These are phyloP conservation scores for Clavulina sp. DNA, from an alignment of 768 basidiomycete species.

Conservation along the genomic window DNA sequence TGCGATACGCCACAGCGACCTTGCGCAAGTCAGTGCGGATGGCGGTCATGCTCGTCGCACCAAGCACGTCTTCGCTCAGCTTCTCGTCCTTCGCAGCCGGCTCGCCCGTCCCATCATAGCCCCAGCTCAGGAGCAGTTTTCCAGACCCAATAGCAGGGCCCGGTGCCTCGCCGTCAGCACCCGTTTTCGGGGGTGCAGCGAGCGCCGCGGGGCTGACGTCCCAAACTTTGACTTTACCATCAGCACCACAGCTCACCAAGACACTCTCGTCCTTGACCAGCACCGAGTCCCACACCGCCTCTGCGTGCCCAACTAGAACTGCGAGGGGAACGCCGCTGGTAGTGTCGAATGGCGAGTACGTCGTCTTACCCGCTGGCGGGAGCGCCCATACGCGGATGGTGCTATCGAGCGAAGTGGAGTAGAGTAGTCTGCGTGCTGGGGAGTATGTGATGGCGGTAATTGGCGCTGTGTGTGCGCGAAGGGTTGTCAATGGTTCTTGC, in stretches of 20 bases:
- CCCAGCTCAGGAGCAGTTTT: conserved; percentile 57
- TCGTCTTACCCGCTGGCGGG: conserved; percentile 58
- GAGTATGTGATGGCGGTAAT: conserved; percentile 76
- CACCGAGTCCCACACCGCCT: conserved; percentile 91
- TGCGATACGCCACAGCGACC: conserved; percentile 80
- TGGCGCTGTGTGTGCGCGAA: conserved; percentile 82
- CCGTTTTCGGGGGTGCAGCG: not conserved
- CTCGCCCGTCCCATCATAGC: conserved; percentile 49
- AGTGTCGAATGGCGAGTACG: conserved; percentile 83
- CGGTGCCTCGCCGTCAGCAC: conserved; percentile 14
- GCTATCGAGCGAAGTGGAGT: conserved; percentile 85
- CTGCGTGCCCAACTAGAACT: conserved; percentile 80
- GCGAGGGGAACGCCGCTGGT: conserved; percentile 35
- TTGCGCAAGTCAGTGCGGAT: conserved; percentile 69
- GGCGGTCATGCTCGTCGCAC: conserved; percentile 70
- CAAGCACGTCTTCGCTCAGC: conserved; percentile 18
- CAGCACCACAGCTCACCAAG: conserved; percentile 78
- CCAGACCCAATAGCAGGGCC: conserved; percentile 37
- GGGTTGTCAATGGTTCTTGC: conserved; percentile 81
- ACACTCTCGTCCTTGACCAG: conserved; percentile 68
- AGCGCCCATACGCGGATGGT: conserved; percentile 85
- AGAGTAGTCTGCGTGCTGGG: conserved; percentile 56
- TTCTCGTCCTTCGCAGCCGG: conserved; percentile 29
- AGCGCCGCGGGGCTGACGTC: conserved; percentile 48
- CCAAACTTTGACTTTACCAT: conserved; percentile 89